Evolutionary conservation across 1,284 basidiomycete species (phyloP).

Genomic region (Coniophora puteana): DNA sequence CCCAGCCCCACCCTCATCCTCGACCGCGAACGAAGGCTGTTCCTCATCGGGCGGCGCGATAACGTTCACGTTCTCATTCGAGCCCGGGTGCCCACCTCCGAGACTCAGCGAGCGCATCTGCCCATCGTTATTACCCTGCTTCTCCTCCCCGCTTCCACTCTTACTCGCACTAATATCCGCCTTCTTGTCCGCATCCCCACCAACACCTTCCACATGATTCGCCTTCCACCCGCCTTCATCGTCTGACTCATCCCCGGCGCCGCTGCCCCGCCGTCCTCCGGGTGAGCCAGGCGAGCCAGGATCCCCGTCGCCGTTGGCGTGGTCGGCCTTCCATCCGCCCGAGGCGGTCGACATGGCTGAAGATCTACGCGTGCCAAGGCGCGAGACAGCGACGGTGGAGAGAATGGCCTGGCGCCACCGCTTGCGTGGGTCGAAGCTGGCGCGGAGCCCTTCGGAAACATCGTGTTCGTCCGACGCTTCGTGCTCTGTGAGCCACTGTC

Average conservation of each 20-base stretch:
- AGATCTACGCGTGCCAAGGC: conserved; percentile 38
- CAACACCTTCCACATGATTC: conserved; percentile 1
- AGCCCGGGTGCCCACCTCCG: conserved; percentile 21
- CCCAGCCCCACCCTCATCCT: too few relatives aligned
- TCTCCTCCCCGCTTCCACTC: neutral
- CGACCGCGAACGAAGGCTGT: too few relatives aligned
- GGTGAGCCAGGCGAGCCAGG: neutral
- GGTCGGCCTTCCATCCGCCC: conserved; percentile 28
- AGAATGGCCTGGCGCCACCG: conserved; percentile 69
- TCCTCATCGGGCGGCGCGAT: conserved; percentile 27
- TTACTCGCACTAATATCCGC: neutral
- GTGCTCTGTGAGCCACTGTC: conserved; percentile 67
- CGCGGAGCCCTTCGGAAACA: conserved; percentile 63
- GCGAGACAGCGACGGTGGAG: conserved; percentile 53
- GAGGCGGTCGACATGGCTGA: conserved; percentile 25
- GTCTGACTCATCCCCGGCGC: conserved; percentile 1
- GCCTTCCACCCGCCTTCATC: neutral
- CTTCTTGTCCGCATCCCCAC: conserved; percentile 6
- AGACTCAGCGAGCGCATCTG: conserved; percentile 23
- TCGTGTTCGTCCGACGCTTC: conserved; percentile 65
- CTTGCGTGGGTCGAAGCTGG: conserved; percentile 71
- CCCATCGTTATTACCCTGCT: conserved; percentile 12
- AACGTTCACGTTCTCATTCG: conserved; percentile 26
- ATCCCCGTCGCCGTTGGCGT: conserved; percentile 13
- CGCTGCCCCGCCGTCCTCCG: neutral